Base-by-base conservation (phyloP, 2,329 filamentous ascomycete species). In the Cladophialophora immunda region DNA sequence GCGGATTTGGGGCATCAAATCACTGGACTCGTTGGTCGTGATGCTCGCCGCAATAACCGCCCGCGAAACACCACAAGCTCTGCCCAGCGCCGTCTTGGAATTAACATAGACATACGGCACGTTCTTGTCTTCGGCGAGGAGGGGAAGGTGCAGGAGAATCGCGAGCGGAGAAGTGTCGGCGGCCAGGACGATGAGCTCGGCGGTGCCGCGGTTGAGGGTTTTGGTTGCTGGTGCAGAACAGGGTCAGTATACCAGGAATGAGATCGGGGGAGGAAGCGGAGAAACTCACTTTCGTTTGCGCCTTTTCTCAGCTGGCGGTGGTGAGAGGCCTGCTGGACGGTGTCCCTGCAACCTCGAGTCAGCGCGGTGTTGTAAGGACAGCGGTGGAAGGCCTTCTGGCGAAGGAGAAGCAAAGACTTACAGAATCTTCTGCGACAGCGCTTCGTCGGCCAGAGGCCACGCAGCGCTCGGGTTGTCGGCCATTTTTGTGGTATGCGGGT, bases 11-110 rank as follows among this genome's bases (percentile, higher is more conserved):
- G 88, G 87, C 80, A 90, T 92, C 68, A 98, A 85, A 81, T 97
- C 94, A 76, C 88, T 92, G 45, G 90, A 91, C 82, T 97, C 93
- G 86, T 97, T 97, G 81, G 91, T 93, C 73, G 93, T 97, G 81
- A 98, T 97, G 76, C 86, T 90, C 69, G 89, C 90, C 47, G 92
- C 90, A 75, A 98, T 97, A 68, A 98, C 94, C 64, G 93, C 86
- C 66, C 94, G 87, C 77, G 87, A 90, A 69, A 97, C 94, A 85
- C 94, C 94, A 78, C 92, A 95, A 57, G 94, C 94, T 73, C 94
- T 88, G 74, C 93, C 93, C 57, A 97, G 89, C 62, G 92, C 91
- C 75, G 93, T 91, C 88, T 97, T 92, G 81, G 86, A 87, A 72
- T 89, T 89, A 53, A 92, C 87, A 76, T 88, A 91, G 75, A 93